Conservation (phyloP, 495 filamentous ascomycete species). For the Darksidea phi region DNA sequence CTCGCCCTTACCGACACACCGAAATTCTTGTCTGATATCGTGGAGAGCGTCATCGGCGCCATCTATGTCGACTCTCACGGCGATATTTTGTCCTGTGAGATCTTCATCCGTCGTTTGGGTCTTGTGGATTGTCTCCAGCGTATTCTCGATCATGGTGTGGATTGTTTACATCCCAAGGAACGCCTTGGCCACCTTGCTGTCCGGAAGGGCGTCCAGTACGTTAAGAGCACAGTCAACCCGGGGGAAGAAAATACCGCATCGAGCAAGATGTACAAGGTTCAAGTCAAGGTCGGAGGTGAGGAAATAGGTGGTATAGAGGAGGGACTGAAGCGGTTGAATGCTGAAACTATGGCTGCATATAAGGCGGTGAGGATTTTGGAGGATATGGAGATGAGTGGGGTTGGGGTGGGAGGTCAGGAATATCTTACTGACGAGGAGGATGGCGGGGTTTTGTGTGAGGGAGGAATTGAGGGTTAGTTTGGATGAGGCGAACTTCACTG, state of each 20-base stretch:
- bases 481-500: no score
- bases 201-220: constrained; percentile 47
- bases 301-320: constrained; percentile 27
- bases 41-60: constrained; percentile 80
- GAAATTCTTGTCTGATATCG: constrained; percentile 84
- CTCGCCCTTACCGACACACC: constrained; percentile 64
- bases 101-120: constrained; percentile 62
- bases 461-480: no score
- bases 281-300: constrained; percentile 24
- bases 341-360: constrained; percentile 36
- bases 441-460: no score
- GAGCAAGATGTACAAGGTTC: constrained; percentile 17
- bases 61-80: constrained; percentile 78
- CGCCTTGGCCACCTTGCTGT: constrained; percentile 60
- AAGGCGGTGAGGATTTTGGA: constrained; percentile 29
- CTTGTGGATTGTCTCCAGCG: constrained; percentile 62
- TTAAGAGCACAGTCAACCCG: constrained; percentile 12
- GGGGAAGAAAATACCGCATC: neutral
- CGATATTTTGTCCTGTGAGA: constrained; percentile 54
- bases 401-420: neutral
- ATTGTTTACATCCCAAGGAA: constrained; percentile 74
- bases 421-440: no score
- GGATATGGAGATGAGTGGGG: neutral
- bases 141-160: constrained; percentile 58
- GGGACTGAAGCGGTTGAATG: constrained; percentile 31